Evolutionary conservation across 2,329 filamentous ascomycete species (phyloP).

Genomic region (Aspergillus brunneoviolaceus): DNA sequence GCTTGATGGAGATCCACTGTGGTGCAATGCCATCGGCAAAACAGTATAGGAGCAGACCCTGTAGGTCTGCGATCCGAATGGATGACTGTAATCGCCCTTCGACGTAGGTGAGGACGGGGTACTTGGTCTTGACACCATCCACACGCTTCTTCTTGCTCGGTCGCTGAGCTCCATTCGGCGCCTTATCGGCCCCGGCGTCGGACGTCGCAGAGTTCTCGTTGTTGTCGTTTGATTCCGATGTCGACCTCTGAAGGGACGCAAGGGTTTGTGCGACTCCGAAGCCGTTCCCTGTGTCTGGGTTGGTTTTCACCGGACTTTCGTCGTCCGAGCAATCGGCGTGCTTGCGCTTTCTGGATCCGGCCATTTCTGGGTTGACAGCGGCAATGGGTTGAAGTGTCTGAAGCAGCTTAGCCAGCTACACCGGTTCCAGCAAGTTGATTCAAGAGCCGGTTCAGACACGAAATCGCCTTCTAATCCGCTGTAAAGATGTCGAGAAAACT

Average conservation of each 20-base stretch:
- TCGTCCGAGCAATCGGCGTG: conserved; percentile 23
- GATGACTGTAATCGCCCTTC: conserved; percentile 55
- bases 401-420: not conserved
- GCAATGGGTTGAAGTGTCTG: not conserved
- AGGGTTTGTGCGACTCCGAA: conserved; percentile 36
- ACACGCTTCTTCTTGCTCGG: conserved; percentile 33
- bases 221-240: conserved; percentile 11
- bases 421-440: not conserved
- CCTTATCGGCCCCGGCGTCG: conserved; percentile 1
- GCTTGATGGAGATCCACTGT: conserved; percentile 62
- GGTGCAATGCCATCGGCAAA: conserved; percentile 61
- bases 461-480: not conserved
- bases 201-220: conserved; percentile 9
- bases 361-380: conserved; percentile 20
- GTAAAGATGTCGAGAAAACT: not conserved
- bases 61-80: conserved; percentile 59
- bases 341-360: conserved; percentile 34
- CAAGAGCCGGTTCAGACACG: not conserved
- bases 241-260: conserved; percentile 28
- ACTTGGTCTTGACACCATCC: conserved; percentile 48
- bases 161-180: conserved; percentile 19
- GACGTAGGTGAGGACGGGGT: conserved; percentile 54
- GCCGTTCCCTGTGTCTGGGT: conserved; percentile 16
- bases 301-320: conserved; percentile 23
- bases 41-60: conserved; percentile 59